phyloP scores from a whole-genome alignment of 257 asterid genomes.

The Handroanthus guayacan region DNA sequence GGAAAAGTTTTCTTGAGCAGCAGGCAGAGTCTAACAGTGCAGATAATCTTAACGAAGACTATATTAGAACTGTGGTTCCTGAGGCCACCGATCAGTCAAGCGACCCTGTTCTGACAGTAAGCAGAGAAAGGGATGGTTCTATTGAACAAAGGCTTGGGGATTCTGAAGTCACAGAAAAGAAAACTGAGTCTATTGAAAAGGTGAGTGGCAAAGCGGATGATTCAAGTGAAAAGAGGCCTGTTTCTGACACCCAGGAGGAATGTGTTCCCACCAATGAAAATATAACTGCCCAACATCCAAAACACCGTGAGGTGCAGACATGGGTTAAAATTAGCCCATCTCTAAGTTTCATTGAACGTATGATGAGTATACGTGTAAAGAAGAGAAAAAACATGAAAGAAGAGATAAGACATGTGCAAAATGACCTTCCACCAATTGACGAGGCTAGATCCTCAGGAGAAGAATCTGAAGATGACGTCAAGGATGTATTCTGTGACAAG shows the following conservation, averaged over 20 bases:
- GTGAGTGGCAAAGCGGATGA: slow-evolving; percentile 50
- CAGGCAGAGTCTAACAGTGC: slow-evolving; percentile 49
- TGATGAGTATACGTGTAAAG: slow-evolving; percentile 76
- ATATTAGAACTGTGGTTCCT: slow-evolving; percentile 37
- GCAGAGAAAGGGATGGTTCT: slow-evolving; percentile 42
- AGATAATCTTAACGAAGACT: slow-evolving; percentile 43
- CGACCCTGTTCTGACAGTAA: slow-evolving; percentile 31
- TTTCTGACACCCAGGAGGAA: slow-evolving; percentile 43
- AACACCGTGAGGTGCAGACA: slow-evolving; percentile 56
- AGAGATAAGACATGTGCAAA: slow-evolving; percentile 27
- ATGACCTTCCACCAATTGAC: slow-evolving; percentile 57
- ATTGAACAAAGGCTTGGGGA: slow-evolving; percentile 35
- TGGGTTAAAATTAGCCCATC: slow-evolving; percentile 75
- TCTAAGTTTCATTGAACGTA: slow-evolving; percentile 57
- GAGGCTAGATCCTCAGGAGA: slow-evolving; percentile 46
- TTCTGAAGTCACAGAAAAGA: slow-evolving; percentile 44
- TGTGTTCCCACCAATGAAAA: slow-evolving; percentile 43
- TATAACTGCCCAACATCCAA: slow-evolving; percentile 45
- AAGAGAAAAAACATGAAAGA: slow-evolving; percentile 51
- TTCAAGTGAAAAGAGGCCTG: slow-evolving; percentile 43
- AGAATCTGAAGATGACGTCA: slow-evolving; percentile 47
- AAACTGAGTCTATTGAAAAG: slow-evolving; percentile 40
- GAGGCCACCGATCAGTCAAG: slow-evolving; percentile 46
- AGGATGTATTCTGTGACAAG: slow-evolving; percentile 45
- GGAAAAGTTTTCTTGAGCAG: slow-evolving; percentile 79